Base-by-base conservation (phyloP, 768 basidiomycete species). In the Mycena leptocephala region DNA sequence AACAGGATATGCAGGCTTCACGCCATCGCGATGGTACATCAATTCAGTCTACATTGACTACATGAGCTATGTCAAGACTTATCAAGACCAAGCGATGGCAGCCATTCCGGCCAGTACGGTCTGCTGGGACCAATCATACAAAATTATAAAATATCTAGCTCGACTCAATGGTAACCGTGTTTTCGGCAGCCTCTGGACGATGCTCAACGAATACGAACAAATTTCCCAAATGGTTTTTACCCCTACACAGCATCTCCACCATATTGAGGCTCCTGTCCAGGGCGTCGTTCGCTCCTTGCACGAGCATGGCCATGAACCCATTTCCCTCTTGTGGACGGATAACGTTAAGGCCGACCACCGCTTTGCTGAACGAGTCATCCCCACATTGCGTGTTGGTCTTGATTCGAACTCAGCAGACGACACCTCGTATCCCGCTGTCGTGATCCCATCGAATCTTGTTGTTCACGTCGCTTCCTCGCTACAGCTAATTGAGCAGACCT, bases 1-100 rank as follows among this genome's bases (percentile, higher is more conserved):
- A 32, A n/a, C 5, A 4, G 63, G 63, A 1, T 65, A 46, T 18
- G 63, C 63, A 7, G 63, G 63, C 5, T 65, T 65, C 41, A 22
- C 63, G 6, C 63, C 63, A 3, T 65, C 63, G 2, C 63, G 63
- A 3, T 65, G 63, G 63, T 65, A 65, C 28, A 65, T 65, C 39
- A 46, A 46, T 10, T n/a, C n/a, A 13, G 28, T 65, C 10, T 65
- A 26, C 26, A 32, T 65, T 11, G 63, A 65, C 20, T 65, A 65
- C 41, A 65, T 65, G 63, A 35, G 41, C 5, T 35, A 46, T 48
- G 39, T 65, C 13, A 65, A 65, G 24, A 37, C 68, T 2, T 56
- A 61, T n/a, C 68, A 70, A 48, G 56, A 70, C 32, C 68, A 70
- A 26, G 55, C 68, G 0, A 70, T 70, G 68, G 24, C 68, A 0